Evolutionary conservation across 1,284 basidiomycete genomes (phyloP).

Genomic region (Malassezia caprae): DNA sequence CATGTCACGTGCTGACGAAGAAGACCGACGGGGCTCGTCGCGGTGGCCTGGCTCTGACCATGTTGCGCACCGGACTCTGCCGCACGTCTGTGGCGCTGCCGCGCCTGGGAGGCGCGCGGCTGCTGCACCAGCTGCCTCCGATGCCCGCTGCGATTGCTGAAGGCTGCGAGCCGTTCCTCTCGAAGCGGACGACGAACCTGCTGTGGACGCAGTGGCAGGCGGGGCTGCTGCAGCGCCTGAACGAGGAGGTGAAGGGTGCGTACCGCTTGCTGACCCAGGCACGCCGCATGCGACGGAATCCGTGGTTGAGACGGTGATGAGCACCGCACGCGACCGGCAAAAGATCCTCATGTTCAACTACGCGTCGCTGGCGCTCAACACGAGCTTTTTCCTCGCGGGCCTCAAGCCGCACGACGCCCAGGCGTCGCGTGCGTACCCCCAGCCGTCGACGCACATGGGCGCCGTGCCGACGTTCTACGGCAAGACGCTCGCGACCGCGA

Average conservation of each 20-base stretch:
- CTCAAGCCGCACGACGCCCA: constrained; percentile 54
- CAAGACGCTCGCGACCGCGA: constrained; percentile 50
- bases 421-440: constrained; percentile 10
- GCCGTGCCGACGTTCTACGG: constrained; percentile 16
- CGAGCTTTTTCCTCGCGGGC: constrained; percentile 80
- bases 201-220: constrained; percentile 40
- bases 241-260: constrained; percentile 39
- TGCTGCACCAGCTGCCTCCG: constrained; percentile 33
- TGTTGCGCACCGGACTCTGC: not conserved
- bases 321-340: constrained; percentile 58
- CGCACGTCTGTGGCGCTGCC: not conserved
- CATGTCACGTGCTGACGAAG: constrained; percentile 9
- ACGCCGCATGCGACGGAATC: constrained; percentile 57
- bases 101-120: constrained; percentile 2
- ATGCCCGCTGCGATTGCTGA: constrained; percentile 24
- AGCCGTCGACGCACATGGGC: constrained; percentile 17
- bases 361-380: constrained; percentile 83
- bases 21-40: not conserved
- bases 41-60: not conserved
- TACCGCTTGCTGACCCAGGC: constrained; percentile 49
- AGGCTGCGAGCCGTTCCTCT: constrained; percentile 41
- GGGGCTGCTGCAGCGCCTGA: constrained; percentile 38
- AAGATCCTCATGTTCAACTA: constrained; percentile 76
- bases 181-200: constrained; percentile 27
- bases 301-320: constrained; percentile 66